Conservation (phyloP, 768 basidiomycete genomes). For the Sutorius australiensis region DNA sequence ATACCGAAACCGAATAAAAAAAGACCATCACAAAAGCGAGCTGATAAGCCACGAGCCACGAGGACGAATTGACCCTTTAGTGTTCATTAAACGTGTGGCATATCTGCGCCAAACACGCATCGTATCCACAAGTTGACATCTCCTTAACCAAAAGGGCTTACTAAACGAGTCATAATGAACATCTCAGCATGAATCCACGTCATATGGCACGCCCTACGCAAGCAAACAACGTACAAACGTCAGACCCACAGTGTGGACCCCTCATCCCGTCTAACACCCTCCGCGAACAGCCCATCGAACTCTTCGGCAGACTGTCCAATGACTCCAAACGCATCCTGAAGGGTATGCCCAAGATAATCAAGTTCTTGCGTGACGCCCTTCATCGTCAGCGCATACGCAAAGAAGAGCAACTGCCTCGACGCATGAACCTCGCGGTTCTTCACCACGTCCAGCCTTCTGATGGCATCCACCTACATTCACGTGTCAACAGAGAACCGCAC, state of each 20-base stretch:
- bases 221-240: neutral
- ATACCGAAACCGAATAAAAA: neutral
- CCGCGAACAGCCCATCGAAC: conserved; percentile 74
- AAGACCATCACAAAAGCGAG: neutral
- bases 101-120: conserved; percentile 4
- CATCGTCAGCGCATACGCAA: conserved; percentile 93
- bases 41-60: conserved; percentile 13
- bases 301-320: conserved; percentile 79
- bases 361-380: conserved; percentile 90
- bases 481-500: neutral
- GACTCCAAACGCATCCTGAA: conserved; percentile 91
- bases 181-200: neutral
- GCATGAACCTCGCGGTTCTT: conserved; percentile 75
- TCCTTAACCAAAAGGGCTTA: neutral
- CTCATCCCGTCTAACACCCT: conserved; percentile 6
- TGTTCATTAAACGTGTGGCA: conserved; percentile 6
- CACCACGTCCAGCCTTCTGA: conserved; percentile 84
- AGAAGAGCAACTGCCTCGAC: conserved; percentile 85
- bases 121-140: conserved; percentile 1
- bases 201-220: neutral
- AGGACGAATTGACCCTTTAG: neutral
- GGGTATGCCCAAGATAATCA: conserved; percentile 70
- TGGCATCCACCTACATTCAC: conserved; percentile 63
- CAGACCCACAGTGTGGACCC: conserved; percentile 13
- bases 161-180: neutral